Conservation (phyloP, 345 rosid species). For the Psidium guajava region DNA sequence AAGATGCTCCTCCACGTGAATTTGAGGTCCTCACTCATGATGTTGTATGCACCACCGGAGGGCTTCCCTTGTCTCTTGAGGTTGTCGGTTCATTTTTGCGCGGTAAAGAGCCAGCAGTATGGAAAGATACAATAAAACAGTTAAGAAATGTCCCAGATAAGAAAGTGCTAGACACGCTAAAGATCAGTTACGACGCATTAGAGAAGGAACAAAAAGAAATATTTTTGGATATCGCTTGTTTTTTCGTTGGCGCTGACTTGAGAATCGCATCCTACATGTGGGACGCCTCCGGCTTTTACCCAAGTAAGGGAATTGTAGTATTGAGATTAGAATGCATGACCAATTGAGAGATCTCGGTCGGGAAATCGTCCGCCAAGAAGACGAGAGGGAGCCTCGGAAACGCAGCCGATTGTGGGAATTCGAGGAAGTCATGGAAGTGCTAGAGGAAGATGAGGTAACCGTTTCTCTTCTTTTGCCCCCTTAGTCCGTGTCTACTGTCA, state of each 20-base stretch:
- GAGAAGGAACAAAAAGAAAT: neutral
- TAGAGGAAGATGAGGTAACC: neutral
- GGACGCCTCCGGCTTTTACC: neutral
- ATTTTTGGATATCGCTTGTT: neutral
- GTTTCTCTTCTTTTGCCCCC: neutral
- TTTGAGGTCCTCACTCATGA: neutral
- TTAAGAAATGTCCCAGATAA: neutral
- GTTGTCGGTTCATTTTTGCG: neutral
- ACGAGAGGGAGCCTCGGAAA: neutral
- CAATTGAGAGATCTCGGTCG: neutral
- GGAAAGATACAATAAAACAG: neutral
- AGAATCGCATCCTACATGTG: neutral
- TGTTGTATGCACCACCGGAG: neutral
- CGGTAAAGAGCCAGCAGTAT: neutral
- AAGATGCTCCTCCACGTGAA: neutral
- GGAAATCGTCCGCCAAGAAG: neutral
- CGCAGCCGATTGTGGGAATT: neutral
- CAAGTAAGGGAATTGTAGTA: neutral
- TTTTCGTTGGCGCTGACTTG: neutral
- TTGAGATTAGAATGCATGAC: neutral
- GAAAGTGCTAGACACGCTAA: neutral
- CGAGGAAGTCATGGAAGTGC: neutral
- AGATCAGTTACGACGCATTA: neutral
- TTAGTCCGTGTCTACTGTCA: neutral
- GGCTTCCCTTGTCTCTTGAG: neutral